Evolutionary conservation across 345 rosid species (phyloP).

Genomic region (Mercurialis annua): DNA sequence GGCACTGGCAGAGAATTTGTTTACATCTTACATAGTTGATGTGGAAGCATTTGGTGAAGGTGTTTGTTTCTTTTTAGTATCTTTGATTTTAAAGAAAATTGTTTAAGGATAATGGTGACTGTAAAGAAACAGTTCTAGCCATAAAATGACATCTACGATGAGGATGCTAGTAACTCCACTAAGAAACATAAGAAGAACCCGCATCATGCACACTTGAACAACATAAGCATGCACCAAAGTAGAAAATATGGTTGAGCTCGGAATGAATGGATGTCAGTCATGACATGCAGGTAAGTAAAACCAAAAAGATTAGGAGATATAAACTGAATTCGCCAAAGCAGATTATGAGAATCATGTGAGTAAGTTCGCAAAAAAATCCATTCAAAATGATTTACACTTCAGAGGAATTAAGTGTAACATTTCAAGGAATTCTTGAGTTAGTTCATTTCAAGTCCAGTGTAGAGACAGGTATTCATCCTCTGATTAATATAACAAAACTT

Average conservation of each 20-base stretch:
- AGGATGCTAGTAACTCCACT: neutral
- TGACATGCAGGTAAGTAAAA: neutral
- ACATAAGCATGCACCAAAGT: neutral
- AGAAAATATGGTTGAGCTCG: neutral
- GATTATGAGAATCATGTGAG: neutral
- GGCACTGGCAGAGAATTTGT: neutral
- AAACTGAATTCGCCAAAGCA: neutral
- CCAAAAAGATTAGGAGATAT: neutral
- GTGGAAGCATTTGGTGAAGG: neutral
- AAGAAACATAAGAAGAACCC: neutral
- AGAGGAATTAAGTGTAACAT: neutral
- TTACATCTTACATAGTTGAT: neutral
- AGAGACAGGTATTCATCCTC: too few species aligned
- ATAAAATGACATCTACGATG: neutral
- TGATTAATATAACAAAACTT: neutral
- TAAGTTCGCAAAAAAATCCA: neutral
- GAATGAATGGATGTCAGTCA: neutral
- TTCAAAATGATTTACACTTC: neutral
- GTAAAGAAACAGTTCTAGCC: neutral
- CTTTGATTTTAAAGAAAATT: neutral
- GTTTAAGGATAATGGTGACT: neutral
- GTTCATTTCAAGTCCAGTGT: neutral
- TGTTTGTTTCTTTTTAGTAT: too few species aligned
- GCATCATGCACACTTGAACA: neutral
- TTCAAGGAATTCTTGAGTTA: neutral